Conservation (phyloP, 2,329 filamentous ascomycete genomes). For the Pseudogymnoascus sp. region DNA sequence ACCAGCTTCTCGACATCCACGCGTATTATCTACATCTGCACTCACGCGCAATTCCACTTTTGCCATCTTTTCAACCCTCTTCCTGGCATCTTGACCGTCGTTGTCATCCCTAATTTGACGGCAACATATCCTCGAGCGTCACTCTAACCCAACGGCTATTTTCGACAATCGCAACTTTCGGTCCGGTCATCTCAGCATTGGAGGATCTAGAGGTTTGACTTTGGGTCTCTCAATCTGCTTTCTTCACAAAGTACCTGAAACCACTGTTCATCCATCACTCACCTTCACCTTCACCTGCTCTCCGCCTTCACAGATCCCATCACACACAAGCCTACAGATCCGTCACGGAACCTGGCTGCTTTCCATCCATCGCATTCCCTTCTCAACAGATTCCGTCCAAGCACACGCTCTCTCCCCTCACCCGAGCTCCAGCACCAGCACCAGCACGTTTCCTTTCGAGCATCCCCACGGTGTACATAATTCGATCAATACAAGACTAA, state of each 20-base stretch:
- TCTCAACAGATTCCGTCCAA: constrained; percentile 30
- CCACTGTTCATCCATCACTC: constrained; percentile 31
- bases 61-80: background rate
- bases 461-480: constrained; percentile 83
- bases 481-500: constrained; percentile 50
- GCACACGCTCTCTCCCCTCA: constrained; percentile 31
- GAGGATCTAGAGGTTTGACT: constrained; percentile 32
- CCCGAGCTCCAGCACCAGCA: constrained; percentile 41
- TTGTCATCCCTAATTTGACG: background rate
- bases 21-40: constrained; percentile 8
- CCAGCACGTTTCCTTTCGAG: constrained; percentile 91
- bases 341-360: constrained; percentile 10
- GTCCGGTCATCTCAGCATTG: constrained; percentile 19
- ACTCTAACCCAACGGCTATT: background rate
- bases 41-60: background rate
- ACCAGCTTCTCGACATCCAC: background rate
- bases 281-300: constrained; percentile 29
- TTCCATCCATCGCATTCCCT: constrained; percentile 15
- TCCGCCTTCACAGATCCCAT: constrained; percentile 22
- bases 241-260: constrained; percentile 24
- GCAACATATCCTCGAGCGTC: background rate
- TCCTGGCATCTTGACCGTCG: background rate
- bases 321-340: constrained; percentile 15
- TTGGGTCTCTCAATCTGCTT: constrained; percentile 33
- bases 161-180: background rate